Base-by-base conservation (phyloP, 768 basidiomycete species). In the Antrodiella citrinella region DNA sequence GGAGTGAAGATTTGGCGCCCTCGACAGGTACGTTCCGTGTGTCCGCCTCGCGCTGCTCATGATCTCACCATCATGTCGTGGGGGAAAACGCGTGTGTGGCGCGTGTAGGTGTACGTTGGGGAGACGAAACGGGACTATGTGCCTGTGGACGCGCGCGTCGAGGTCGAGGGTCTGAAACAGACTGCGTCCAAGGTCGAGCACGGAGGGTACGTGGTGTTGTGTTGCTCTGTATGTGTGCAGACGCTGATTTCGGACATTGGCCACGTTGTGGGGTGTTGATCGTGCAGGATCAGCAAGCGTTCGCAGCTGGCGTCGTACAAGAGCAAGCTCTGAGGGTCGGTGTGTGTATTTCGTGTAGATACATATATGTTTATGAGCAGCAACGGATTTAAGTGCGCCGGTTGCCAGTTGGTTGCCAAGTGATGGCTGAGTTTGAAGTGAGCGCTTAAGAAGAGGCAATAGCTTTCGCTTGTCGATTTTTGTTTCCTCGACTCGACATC, bases 1-100 rank as follows among this genome's bases (percentile, higher is more conserved):
- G 90, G 90, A 45, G 90, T 95, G 54, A 94, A 93, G 69, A 95
- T 95, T 57, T 95, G 93, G 91, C 76, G 89, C 42, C 90, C 88
- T 26, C 74, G 85, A 59, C 89, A 91, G 75, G 84, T 85, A 65
- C 51, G 69, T 57, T 48, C n/a, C n/a, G n/a, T n/a, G n/a, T n/a
- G n/a, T 26, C 18, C 26, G n/a, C n/a, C 7, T 35, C 30, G 30
- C 30, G 30, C 25, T 44, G 24, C 25, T 22, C 21, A 23, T 47
- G n/a, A 38, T 24, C 18, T 9, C 41, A 7, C 41, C 41, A 22
- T 7, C 15, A 43, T 18, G 18, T 43, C 9, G 11, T 35, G 26
- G 19, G 26, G 20, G 19, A 15, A 15, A 15, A 15, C 30, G 30
- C 13, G 35, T 44, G 38, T 43, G 26, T 19, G 44, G 53, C 54